These are phyloP conservation scores for Thielaviopsis euricoi DNA, from an alignment of 2,329 filamentous ascomycete genomes.

Conservation along the genomic window DNA sequence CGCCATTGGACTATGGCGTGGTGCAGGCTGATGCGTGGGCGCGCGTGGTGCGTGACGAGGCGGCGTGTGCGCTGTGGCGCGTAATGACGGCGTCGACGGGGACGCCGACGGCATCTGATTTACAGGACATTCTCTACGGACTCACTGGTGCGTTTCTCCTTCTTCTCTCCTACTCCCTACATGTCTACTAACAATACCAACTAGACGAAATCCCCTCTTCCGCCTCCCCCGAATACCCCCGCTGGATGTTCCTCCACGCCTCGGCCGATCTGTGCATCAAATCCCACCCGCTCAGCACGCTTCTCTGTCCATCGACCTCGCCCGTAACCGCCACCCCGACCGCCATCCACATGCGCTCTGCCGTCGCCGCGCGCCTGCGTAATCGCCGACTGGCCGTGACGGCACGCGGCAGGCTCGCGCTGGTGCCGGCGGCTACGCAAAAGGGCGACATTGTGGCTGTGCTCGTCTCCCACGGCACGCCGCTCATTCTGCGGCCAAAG, in stretches of 20 bases:
- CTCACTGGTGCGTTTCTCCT: background rate
- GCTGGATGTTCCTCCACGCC: constrained; percentile 6
- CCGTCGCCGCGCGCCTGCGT: background rate
- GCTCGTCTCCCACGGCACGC: constrained; percentile 8
- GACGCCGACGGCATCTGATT: background rate
- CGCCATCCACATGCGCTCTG: background rate
- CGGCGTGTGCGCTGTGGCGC: constrained; percentile 5
- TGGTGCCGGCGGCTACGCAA: constrained; percentile 9
- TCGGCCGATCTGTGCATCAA: constrained; percentile 4
- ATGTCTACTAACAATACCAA: background rate
- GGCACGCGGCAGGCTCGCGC: constrained; percentile 2
- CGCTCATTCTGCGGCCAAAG: constrained; percentile 7
- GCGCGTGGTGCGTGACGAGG: constrained; percentile 1
- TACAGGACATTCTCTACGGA: constrained; percentile 9
- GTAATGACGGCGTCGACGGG: constrained; percentile 3
- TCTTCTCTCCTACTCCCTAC: background rate
- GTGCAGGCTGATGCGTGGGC: constrained; percentile 1
- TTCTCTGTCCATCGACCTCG: background rate
- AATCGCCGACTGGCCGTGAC: constrained; percentile 9
- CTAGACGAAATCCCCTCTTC: constrained; percentile 1
- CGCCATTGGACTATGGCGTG: constrained; percentile 1
- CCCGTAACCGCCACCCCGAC: constrained; percentile 4
- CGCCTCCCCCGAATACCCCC: constrained; percentile 6
- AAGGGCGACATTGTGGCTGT: constrained; percentile 8
- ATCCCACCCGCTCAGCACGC: constrained; percentile 2